Conservation (phyloP, 441 rosid species). For the California macrophylla region DNA sequence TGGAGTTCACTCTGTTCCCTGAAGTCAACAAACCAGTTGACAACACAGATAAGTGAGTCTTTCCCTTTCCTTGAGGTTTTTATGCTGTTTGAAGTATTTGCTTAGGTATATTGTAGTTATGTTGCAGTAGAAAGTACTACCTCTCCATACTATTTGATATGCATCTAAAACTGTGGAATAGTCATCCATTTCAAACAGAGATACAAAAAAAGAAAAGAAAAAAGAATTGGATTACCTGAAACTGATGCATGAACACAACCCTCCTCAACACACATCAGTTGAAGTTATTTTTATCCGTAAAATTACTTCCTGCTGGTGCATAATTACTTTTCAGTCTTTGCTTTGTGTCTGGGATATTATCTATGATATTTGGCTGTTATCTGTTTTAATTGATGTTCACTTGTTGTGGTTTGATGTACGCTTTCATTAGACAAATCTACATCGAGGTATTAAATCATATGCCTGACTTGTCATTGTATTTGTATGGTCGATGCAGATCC, state of each 20-base stretch:
- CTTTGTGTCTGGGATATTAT: too few species aligned
- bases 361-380: too few species aligned
- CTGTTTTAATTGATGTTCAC: neutral
- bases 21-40: constrained; percentile 37
- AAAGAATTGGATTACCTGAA: too few species aligned
- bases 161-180: neutral
- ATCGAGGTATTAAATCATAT: neutral
- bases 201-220: too few species aligned
- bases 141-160: neutral
- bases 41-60: constrained; percentile 14
- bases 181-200: neutral
- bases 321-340: too few species aligned
- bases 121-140: neutral
- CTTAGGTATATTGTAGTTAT: too few species aligned
- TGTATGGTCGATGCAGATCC: neutral
- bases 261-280: too few species aligned
- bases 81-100: neutral
- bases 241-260: too few species aligned
- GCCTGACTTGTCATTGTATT: neutral
- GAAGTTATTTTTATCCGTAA: too few species aligned
- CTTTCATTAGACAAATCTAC: too few species aligned
- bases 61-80: neutral
- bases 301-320: too few species aligned
- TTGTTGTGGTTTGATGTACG: neutral
- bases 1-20: constrained; percentile 73